Conservation (phyloP, 768 basidiomycete genomes). For the Hygrocybe punicea region DNA sequence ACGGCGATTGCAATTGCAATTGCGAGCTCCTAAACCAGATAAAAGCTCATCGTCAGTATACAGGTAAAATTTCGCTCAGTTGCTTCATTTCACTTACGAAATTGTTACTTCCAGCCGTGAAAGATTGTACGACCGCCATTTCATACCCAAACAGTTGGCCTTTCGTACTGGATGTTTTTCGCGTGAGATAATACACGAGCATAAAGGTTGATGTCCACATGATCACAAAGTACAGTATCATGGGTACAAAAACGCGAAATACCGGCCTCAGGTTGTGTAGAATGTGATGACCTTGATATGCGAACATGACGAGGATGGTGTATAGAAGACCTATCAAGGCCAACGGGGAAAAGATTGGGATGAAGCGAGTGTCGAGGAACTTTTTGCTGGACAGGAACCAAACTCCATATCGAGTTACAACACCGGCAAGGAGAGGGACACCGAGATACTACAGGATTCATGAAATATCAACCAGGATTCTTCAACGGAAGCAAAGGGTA, state of each 20-base stretch:
- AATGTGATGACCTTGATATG: constrained; percentile 65
- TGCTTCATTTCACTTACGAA: constrained; percentile 45
- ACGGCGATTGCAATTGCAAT: constrained; percentile 79
- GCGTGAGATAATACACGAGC: constrained; percentile 48
- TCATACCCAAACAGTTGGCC: constrained; percentile 50
- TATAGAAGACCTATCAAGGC: constrained; percentile 76
- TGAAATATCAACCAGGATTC: not conserved
- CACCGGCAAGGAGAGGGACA: constrained; percentile 70
- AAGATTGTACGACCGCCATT: constrained; percentile 72
- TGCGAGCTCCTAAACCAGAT: constrained; percentile 60
- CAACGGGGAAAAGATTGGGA: constrained; percentile 66
- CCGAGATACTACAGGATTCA: constrained; percentile 65
- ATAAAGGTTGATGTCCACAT: constrained; percentile 70
- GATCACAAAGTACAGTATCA: constrained; percentile 72
- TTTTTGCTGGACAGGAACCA: constrained; percentile 43
- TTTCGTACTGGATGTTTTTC: constrained; percentile 24
- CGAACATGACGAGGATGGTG: constrained; percentile 75
- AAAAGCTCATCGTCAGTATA: not conserved
- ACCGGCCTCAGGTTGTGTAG: constrained; percentile 70
- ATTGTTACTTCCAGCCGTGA: constrained; percentile 79
- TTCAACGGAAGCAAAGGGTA: not conserved
- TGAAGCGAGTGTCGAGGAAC: constrained; percentile 56
- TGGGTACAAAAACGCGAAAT: constrained; percentile 77
- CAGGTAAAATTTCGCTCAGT: not conserved
- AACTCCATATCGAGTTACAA: constrained; percentile 61